Percentiles rank a stretch among this genome's conserved stretches.
Evolutionary conservation across 768 basidiomycete genomes (phyloP).

Genomic region (Boletus sensibilis): DNA sequence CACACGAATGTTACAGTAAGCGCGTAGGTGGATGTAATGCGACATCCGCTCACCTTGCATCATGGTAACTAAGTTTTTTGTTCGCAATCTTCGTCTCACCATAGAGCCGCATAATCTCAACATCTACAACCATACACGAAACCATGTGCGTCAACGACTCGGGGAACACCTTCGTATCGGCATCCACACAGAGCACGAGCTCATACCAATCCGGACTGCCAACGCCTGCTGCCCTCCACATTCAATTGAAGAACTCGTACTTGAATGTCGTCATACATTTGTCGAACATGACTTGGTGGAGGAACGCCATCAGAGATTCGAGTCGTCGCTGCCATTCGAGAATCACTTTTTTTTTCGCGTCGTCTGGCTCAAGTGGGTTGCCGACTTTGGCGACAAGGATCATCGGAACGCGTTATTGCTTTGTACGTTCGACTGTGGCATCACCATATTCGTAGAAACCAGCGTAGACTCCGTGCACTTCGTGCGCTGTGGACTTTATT

Average conservation of each 20-base stretch:
- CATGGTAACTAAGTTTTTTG: constrained; percentile 99
- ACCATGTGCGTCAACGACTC: constrained; percentile 96
- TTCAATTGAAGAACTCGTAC: constrained; percentile 98
- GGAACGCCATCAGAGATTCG: constrained; percentile 95
- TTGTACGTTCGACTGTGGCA: constrained; percentile 81
- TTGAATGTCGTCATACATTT: constrained; percentile 99
- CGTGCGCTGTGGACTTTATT: too few species aligned
- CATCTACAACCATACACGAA: constrained; percentile 94
- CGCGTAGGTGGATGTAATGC: not conserved
- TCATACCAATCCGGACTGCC: constrained; percentile 95
- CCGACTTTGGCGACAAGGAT: constrained; percentile 95
- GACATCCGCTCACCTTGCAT: constrained; percentile 79
- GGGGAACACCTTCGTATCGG: constrained; percentile 98
- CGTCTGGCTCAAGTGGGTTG: constrained; percentile 82
- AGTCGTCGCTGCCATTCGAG: too few species aligned
- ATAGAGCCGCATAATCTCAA: constrained; percentile 98
- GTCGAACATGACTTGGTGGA: constrained; percentile 99
- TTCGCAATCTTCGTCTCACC: constrained; percentile 99
- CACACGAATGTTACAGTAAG: constrained; percentile 7
- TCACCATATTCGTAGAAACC: constrained; percentile 97
- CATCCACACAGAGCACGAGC: constrained; percentile 92
- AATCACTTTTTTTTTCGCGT: constrained; percentile 98
- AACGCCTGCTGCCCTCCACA: constrained; percentile 96
- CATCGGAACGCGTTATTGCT: constrained; percentile 96
- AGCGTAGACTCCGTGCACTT: too few species aligned